Evolutionary conservation across 305 asterid genomes (phyloP), one percentile per base, ranked within the genome.

Genomic region (Striga hermonthica): DNA sequence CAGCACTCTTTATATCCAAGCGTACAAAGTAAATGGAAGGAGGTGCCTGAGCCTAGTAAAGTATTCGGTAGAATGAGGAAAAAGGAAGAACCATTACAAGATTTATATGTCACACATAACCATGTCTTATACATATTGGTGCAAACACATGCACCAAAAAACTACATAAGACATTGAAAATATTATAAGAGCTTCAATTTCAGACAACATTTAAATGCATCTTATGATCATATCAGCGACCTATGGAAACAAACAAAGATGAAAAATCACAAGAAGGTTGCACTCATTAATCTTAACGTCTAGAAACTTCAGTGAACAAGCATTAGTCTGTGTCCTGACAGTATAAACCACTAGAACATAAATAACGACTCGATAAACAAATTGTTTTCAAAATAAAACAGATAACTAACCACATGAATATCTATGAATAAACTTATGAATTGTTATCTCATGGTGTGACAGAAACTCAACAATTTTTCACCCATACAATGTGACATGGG

Each of bases 1-100:
- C 83, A 64, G 79, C 76, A 76, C 78, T 72, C 78, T 73, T 77
- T 68, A 67, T 79, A 59, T 83, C 88, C 85, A 83, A 79, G 68
- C 67, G 82, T 60, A 77, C 80, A 78, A 83, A 81, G 84, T 81
- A 77, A 78, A 86, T 83, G 74, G 90, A 87, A 76, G 91, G 84
- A 79, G 93, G 86, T 65, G 84, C 88, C 83, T 80, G 86, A 64
- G 88, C 91, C 93, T 86, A 76, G 67, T 48, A 72, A 65, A 22
- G 31, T 22, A 22, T 22, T 61, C n/a, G 67, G 59, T 28, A 45
- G 34, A 72, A 71, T 9, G 59, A 22, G 31, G 31, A 22, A 22
- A 22, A 22, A 22, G 31, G 31, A 22, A 22, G 31, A 22, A 22
- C 31, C 31, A 22, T 57, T 38, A 70, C 60, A 59, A 5, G 35